Evolutionary conservation across 2,329 filamentous ascomycete species (phyloP).

Genomic region (Colletotrichum lupini): DNA sequence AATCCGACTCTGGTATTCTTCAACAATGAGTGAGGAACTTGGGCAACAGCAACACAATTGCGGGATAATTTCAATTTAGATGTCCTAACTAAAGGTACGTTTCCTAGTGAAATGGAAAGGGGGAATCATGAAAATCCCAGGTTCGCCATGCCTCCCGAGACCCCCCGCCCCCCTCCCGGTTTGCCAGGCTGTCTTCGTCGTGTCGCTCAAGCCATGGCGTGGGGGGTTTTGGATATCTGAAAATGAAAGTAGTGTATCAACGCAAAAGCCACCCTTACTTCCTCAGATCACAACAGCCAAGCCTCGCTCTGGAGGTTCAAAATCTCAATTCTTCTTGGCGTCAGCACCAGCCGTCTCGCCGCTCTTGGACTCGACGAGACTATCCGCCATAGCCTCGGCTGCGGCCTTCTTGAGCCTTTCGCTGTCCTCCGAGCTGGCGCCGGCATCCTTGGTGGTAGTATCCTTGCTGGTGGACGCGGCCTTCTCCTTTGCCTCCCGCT

Average conservation of each 20-base stretch:
- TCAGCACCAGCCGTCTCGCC: slow-evolving; percentile 44
- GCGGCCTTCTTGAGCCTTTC: slow-evolving; percentile 75
- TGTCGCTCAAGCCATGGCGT: slow-evolving; percentile 13
- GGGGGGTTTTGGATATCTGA: slow-evolving; percentile 30
- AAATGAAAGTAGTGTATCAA: slow-evolving; percentile 32
- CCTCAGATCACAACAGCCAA: not conserved
- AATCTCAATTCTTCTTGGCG: slow-evolving; percentile 48
- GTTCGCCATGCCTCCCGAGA: slow-evolving; percentile 29
- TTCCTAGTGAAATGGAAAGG: slow-evolving; percentile 30
- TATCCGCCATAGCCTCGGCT: slow-evolving; percentile 69
- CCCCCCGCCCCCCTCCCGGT: not conserved
- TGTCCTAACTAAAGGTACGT: slow-evolving; percentile 23
- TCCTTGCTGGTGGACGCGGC: slow-evolving; percentile 42
- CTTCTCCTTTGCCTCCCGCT: slow-evolving; percentile 80
- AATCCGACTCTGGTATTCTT: too few species aligned
- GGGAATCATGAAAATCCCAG: slow-evolving; percentile 27
- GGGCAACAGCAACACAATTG: not conserved
- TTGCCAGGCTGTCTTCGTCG: slow-evolving; percentile 10
- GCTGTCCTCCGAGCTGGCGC: slow-evolving; percentile 65
- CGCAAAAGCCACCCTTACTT: not conserved
- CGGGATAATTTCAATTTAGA: slow-evolving; percentile 19
- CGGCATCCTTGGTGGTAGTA: slow-evolving; percentile 53
- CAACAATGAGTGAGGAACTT: too few species aligned
- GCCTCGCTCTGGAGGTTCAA: slow-evolving; percentile 33
- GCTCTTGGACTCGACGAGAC: slow-evolving; percentile 56